Evolutionary conservation across 169 alveolate species (phyloP).

Genomic region (Plasmodium cynomolgi): DNA sequence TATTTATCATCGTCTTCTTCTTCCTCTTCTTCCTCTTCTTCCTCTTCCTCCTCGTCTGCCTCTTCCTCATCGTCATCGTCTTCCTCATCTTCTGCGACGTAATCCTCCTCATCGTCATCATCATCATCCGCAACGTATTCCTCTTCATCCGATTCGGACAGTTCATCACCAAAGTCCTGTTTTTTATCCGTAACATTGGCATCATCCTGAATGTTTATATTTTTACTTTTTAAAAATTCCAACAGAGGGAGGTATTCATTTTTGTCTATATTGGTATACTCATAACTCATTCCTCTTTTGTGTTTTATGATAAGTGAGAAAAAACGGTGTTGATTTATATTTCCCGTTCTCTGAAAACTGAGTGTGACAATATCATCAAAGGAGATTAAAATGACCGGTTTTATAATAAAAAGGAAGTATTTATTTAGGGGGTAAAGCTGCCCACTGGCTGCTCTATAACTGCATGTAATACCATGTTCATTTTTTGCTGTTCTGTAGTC

Average conservation of each 20-base stretch:
- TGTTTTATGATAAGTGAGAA: conserved; percentile 93
- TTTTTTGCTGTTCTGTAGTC: conserved; percentile 93
- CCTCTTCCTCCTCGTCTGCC: conserved; percentile 80
- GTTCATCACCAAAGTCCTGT: conserved; percentile 76
- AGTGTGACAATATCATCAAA: conserved; percentile 94
- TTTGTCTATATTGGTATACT: conserved; percentile 94
- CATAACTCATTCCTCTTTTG: conserved; percentile 91
- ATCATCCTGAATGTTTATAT: conserved; percentile 84
- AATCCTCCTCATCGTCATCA: conserved; percentile 81
- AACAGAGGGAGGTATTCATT: conserved; percentile 89
- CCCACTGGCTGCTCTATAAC: conserved; percentile 97
- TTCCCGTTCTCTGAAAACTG: conserved; percentile 95
- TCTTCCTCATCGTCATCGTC: conserved; percentile 91
- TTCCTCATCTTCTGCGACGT: conserved; percentile 85
- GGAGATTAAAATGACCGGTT: conserved; percentile 96
- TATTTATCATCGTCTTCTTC: conserved; percentile 83
- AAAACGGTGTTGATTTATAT: conserved; percentile 93
- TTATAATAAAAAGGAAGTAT: conserved; percentile 94
- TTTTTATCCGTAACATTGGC: conserved; percentile 77
- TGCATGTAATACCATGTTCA: conserved; percentile 92
- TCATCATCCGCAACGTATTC: conserved; percentile 85
- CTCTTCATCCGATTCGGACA: conserved; percentile 82
- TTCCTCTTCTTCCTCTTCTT: conserved; percentile 79
- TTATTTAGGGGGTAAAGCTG: conserved; percentile 95
- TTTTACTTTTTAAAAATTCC: conserved; percentile 85